These are phyloP conservation scores for Rhodotorula sp. DNA, from an alignment of 1,284 basidiomycete species.

Conservation along the genomic window DNA sequence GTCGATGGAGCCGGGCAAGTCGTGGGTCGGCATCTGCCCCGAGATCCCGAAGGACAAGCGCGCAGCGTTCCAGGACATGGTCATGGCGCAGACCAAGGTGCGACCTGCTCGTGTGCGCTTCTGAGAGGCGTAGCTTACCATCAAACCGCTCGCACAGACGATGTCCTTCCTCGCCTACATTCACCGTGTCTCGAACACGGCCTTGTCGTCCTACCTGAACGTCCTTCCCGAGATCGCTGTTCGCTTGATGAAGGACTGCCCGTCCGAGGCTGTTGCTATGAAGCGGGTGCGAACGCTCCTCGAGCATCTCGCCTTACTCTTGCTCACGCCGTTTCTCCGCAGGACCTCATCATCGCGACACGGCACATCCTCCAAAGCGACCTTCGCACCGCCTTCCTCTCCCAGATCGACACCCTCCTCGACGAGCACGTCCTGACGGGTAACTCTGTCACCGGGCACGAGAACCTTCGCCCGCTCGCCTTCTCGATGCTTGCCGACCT, in stretches of 20 bases:
- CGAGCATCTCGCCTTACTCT: conserved; percentile 54
- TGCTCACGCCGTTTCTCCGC: conserved; percentile 52
- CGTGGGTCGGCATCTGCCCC: conserved; percentile 82
- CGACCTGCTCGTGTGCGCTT: conserved; percentile 4
- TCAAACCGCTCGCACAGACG: conserved; percentile 59
- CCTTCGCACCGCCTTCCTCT: conserved; percentile 76
- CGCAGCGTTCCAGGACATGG: conserved; percentile 80
- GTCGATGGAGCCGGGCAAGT: conserved; percentile 72
- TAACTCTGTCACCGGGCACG: conserved; percentile 71
- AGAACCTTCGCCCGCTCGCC: conserved; percentile 78
- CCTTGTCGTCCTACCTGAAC: conserved; percentile 76
- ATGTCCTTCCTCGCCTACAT: conserved; percentile 93
- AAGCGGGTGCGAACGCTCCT: conserved; percentile 19
- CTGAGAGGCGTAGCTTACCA: neutral
- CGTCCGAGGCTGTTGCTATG: conserved; percentile 74
- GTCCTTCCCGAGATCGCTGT: conserved; percentile 78
- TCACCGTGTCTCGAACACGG: conserved; percentile 69
- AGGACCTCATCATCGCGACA: conserved; percentile 92
- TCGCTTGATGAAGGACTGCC: conserved; percentile 90
- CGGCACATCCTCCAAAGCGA: conserved; percentile 84
- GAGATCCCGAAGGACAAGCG: conserved; percentile 63
- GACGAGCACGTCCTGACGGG: conserved; percentile 92
- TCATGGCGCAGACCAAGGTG: conserved; percentile 91
- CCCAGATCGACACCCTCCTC: conserved; percentile 84
- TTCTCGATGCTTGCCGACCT: conserved; percentile 91